Percentiles rank a stretch among this genome's conserved stretches.
Evolutionary conservation across 1,284 basidiomycete species (phyloP).

Genomic region (Xanthoconium separans): DNA sequence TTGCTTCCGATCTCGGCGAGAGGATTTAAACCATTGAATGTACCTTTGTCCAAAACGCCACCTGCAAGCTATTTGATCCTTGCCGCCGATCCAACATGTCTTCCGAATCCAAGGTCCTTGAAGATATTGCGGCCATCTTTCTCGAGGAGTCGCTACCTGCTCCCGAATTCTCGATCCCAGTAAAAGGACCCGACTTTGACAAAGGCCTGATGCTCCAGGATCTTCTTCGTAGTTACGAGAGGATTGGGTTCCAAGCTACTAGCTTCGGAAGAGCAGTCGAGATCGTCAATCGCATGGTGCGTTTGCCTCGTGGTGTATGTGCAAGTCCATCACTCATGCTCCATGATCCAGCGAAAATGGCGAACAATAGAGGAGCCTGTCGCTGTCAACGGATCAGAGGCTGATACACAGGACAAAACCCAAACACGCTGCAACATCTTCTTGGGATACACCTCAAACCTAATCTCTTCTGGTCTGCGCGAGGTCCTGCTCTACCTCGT

Average conservation of each 20-base stretch:
- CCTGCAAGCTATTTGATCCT: not conserved
- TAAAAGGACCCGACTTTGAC: constrained; percentile 2
- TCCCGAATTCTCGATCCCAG: not conserved
- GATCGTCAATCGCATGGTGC: constrained; percentile 1
- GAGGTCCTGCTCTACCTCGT: constrained; percentile 93
- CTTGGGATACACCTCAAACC: constrained; percentile 1
- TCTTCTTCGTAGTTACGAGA: constrained; percentile 1
- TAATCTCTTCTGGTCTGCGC: constrained; percentile 91
- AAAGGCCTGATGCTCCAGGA: not conserved
- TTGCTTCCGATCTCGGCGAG: not conserved
- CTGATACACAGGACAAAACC: not conserved
- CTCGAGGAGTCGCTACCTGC: not conserved
- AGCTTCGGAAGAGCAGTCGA: constrained; percentile 2
- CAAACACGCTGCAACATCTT: constrained; percentile 38
- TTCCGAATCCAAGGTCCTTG: not conserved
- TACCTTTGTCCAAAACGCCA: not conserved
- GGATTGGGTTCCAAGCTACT: constrained; percentile 4
- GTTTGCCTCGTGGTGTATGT: not conserved
- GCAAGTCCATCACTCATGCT: not conserved
- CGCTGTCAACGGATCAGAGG: not conserved
- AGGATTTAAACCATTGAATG: not conserved
- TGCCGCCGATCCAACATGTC: not conserved
- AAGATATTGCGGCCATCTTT: not conserved
- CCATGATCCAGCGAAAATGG: not conserved
- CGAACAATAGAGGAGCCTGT: not conserved